Evolutionary conservation across 78 protist genomes (phyloP), one percentile per base, ranked within the genome.

Genomic region (Carpediemonas membranifera): DNA sequence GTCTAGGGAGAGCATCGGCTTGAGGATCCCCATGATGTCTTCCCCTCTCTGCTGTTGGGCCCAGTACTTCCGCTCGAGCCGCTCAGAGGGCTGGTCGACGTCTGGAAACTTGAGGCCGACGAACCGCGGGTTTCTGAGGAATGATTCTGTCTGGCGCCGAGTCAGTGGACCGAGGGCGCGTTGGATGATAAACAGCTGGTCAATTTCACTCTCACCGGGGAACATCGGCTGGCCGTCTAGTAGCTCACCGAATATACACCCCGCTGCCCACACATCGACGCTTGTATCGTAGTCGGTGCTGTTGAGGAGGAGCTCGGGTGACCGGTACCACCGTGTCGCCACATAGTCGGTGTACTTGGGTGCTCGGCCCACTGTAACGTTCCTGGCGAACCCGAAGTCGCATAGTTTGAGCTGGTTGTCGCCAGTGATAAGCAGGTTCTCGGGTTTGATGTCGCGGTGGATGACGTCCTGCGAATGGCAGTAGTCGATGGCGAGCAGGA

Each of bases 311-410:
- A 82, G 74, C 58, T 80, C 83, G 0, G 87, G 85, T 1, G 79
- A 52, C 0, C 91, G 69, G 76, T 87, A 87, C 91, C 91, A 82
- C 28, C 71, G 64, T 1, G 91, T 87, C 36, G 91, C 87, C 37
- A 87, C 87, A 30, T 87, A 87, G 53, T 82, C 91, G 2, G 91
- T 86, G 43, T 59, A 68, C 25, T 57, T 66, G 36, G 61, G 39
- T 7, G 37, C n/a, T 36, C n/a, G 11, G 1, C n/a, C 25, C 30
- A 16, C 11, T 2, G 16, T 34, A 53, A 24, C 7, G 24, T 19
- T 31, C 66, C 71, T 16, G 5, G 71, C 71, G 43, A 59, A 66
- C 0, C 89, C 89, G 54, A 84, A 79, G 53, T 84, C 89, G 37
- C 84, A 79, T 21, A 80, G 74, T 35, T 72, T 78, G 2, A 87